Evolutionary conservation across 2,329 filamentous ascomycete genomes (phyloP), one percentile per base, ranked within the genome.

Genomic region (Colletotrichum lindemuthianum): DNA sequence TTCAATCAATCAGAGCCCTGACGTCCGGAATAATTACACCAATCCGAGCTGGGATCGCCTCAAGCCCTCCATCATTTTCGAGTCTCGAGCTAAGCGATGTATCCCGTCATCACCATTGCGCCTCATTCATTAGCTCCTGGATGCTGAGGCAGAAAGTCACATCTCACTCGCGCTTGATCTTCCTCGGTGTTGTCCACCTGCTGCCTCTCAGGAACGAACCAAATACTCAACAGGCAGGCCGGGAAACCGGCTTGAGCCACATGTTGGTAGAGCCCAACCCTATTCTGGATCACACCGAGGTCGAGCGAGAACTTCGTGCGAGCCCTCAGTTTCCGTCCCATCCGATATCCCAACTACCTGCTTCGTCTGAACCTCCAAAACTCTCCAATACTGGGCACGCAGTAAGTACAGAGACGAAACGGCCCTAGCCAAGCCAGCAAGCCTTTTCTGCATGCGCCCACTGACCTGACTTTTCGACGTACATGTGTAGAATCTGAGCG

Each of bases 371-470:
- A 63, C 54, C 57, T 36, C 33, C 32, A 34, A 34, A 10, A 10
- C 13, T 13, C 37, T 40, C 41, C 53, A 45, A 58, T 52, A 15
- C 32, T 44, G 15, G 24, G 41, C 47, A 51, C 43, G 24, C 24
- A 24, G 24, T 1, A 24, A 24, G 24, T 43, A 41, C 50, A 51
- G 39, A 60, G 51, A 52, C 63, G 63, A 65, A 65, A 65, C 63
- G 51, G 40, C 61, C 33, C 34, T 60, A 56, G 57, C 60, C 50
- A 61, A 52, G 61, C 58, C 36, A 61, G 47, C 51, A 43, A 48
- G 54, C 54, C 43, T 39, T 40, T 15, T 43, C 44, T 32, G 52
- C 58, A 65, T 50, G 45, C 32, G 41, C 61, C 45, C 60, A 53
- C 33, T 45, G 45, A 54, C 56, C 33, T 33, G 57, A 37, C 33